Base-by-base conservation (phyloP, 768 basidiomycete genomes). In the Lactarius hengduanensis region DNA sequence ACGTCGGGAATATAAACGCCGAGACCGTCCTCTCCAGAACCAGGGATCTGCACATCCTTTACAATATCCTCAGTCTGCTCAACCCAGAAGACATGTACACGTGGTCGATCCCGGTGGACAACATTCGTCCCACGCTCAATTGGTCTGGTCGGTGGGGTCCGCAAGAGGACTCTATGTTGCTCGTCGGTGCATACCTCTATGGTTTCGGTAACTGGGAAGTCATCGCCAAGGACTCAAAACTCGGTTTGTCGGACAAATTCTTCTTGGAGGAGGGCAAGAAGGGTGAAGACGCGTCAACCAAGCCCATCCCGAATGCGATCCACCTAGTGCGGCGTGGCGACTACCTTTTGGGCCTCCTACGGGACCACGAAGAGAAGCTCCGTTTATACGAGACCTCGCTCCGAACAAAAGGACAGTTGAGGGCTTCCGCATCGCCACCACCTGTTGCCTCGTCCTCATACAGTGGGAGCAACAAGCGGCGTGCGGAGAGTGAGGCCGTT, bases 221-320 rank as follows among this genome's bases (percentile, higher is more conserved):
- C 30, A 98, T 98, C 83, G 85, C 87, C 63, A 92, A 95, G 78
- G 97, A 99, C 75, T 76, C 85, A 15, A 85, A 85, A 66, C 86
- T 99, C 15, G 86, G 87, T 2, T 82, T 99, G 16, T 84, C 87
- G 1, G 94, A 90, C 76, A 98, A 98, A 75, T 96, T 99, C 80
- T 98, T 98, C 86, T 82, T 99, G 60, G 97, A 98, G 75, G 96
- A 98, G 76, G 92, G 91, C 72, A 98, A 98, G 81, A 96, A 97
- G 77, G 90, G 88, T 38, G 91, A 94, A 78, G 91, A 95, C 72
- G 78, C 88, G 45, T 82, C 91, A 18, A 91, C 84, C 70, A 86
- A 92, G 73, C 92, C 92, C 10, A 96, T 96, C 71, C 97, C 97
- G 41, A 97, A 96, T 73, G 94, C 97, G 36, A 98, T 99, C 68